Base-by-base conservation (phyloP, 2,329 filamentous ascomycete genomes). In the Anisogramma anomala region DNA sequence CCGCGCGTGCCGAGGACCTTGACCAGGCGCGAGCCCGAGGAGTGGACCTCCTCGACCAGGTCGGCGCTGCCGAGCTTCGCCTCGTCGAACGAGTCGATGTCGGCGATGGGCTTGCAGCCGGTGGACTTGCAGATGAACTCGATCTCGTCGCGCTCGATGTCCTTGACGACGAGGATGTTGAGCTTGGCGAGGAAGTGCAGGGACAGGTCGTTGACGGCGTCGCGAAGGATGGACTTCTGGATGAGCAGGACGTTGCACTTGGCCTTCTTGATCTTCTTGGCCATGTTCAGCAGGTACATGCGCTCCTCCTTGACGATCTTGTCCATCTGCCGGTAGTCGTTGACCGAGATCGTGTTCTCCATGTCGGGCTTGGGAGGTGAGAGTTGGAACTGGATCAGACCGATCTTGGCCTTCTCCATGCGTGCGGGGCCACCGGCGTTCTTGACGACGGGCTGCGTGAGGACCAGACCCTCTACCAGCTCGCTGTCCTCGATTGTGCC, bases 251-350 rank as follows among this genome's bases (percentile, higher is more conserved):
- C 91, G 56, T 98, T 98, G 69, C 91, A 98, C 72, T 96, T 98
- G 52, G 91, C 88, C 74, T 96, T 98, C 70, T 96, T 95, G 65
- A 98, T 98, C 75, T 96, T 98, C 77, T 98, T 96, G 59, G 93
- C 88, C 78, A 98, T 84, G 71, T 96, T 96, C 45, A 98, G 76
- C 50, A 98, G 77, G 66, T 98, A 98, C 53, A 91, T 84, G 52
- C 91, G 85, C 71, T 98, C 91, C 68, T 98, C 91, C 69, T 98
- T 98, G 54, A 98, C 77, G 52, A 98, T 98, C 75, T 96, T 98
- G 72, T 98, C 91, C 91, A 98, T 98, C 63, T 98, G 91, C 58
- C 91, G 78, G 74, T 98, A 98, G 69, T 98, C 91, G 65, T 98
- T 98, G 57, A 98, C 91, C 23, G 94, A 82, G 50, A 98, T 96